Percentiles rank a stretch among this genome's conserved stretches.
Conservation (phyloP, 2,329 filamentous ascomycete species). For the Ophiostoma novo-ulmi region DNA sequence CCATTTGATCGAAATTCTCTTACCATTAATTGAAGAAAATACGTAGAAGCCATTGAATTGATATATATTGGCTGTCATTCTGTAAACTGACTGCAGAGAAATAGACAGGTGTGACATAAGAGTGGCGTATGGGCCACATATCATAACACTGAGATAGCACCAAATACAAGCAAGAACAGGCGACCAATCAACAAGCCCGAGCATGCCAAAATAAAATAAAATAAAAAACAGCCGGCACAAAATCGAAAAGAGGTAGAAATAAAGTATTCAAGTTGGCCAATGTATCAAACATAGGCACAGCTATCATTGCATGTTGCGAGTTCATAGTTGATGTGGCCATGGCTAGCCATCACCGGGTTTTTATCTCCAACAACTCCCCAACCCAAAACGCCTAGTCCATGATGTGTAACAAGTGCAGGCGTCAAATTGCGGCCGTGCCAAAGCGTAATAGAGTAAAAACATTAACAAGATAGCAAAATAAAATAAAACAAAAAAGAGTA, state of each 20-base stretch:
- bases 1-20: too few relatives aligned
- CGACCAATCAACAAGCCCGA: too few relatives aligned
- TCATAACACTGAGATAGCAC: neutral
- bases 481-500: neutral
- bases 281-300: constrained; percentile 20
- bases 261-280: constrained; percentile 12
- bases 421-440: neutral
- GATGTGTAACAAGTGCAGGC: constrained; percentile 15
- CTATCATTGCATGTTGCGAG: neutral
- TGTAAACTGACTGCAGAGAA: neutral
- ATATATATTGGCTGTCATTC: neutral
- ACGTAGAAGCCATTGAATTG: neutral
- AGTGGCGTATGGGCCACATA: neutral
- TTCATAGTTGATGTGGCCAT: constrained; percentile 1
- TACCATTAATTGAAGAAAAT: neutral
- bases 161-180: neutral
- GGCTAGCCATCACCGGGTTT: neutral
- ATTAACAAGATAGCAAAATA: constrained; percentile 8
- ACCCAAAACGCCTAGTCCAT: constrained; percentile 21
- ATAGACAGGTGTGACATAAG: neutral
- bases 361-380: constrained; percentile 1
- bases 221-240: neutral
- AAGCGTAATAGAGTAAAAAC: constrained; percentile 1
- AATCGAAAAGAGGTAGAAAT: neutral
- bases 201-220: neutral